These are phyloP conservation scores for Schizothecium vesticola DNA, from an alignment of 495 filamentous ascomycete genomes.

Conservation along the genomic window DNA sequence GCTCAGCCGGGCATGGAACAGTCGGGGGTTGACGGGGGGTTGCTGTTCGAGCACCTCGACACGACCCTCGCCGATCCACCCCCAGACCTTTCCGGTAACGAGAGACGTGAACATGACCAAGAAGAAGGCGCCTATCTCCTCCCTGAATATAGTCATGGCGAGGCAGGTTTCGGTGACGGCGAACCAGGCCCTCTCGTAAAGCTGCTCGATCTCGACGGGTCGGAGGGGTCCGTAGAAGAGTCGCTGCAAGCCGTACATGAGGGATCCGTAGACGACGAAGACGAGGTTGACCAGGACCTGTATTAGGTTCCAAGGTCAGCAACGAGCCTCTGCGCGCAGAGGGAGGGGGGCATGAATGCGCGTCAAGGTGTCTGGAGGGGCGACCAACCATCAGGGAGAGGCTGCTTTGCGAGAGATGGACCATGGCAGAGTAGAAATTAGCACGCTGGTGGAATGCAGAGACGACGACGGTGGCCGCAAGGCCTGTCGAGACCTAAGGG, in stretches of 20 bases:
- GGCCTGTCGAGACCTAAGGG: constrained; percentile 22
- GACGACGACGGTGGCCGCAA: constrained; percentile 44
- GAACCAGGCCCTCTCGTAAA: constrained; percentile 97
- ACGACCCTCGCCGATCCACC: constrained; percentile 93
- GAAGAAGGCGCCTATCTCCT: constrained; percentile 90
- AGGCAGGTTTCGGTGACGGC: constrained; percentile 93
- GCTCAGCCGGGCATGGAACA: constrained; percentile 83
- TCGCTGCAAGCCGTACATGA: constrained; percentile 82
- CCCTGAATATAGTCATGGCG: constrained; percentile 98
- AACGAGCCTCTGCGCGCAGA: neutral
- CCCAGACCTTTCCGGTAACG: constrained; percentile 93
- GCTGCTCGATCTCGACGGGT: constrained; percentile 89
- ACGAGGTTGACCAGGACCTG: constrained; percentile 86
- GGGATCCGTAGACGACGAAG: constrained; percentile 65
- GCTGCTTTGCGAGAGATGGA: constrained; percentile 93
- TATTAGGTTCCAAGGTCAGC: neutral
- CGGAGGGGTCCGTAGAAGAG: constrained; percentile 88
- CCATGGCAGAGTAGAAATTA: constrained; percentile 96
- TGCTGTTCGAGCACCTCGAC: constrained; percentile 95
- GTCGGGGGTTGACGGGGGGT: constrained; percentile 78
- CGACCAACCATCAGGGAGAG: constrained; percentile 78
- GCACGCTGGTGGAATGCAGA: constrained; percentile 90
- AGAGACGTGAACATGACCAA: constrained; percentile 91
- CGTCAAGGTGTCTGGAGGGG: constrained; percentile 2
- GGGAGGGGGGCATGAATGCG: neutral